Evolutionary conservation across 495 filamentous ascomycete genomes (phyloP).

Genomic region (Hyaloscypha variabilis): DNA sequence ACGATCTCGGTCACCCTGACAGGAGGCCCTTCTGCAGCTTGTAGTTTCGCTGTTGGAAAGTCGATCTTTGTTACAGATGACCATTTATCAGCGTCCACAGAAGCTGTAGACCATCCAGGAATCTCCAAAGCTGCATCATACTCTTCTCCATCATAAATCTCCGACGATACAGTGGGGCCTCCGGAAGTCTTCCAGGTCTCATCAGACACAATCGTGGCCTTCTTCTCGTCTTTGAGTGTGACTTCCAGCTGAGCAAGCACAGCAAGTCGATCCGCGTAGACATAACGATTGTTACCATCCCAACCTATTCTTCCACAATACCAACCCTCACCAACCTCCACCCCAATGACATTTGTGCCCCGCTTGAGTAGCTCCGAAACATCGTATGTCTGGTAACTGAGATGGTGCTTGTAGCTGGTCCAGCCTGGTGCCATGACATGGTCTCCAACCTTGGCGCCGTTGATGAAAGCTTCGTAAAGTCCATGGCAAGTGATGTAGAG

Average conservation of each 20-base stretch:
- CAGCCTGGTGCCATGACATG: conserved; percentile 52
- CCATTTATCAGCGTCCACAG: conserved; percentile 28
- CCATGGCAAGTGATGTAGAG: conserved; percentile 57
- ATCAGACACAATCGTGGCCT: conserved; percentile 41
- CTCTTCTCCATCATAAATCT: conserved; percentile 57
- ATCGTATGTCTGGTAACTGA: conserved; percentile 55
- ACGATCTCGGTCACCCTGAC: conserved; percentile 30
- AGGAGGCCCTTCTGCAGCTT: conserved; percentile 23
- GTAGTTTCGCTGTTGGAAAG: conserved; percentile 19
- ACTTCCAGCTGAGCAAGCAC: conserved; percentile 49
- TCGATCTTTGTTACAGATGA: conserved; percentile 6
- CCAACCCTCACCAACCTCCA: conserved; percentile 59
- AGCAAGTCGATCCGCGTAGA: conserved; percentile 51
- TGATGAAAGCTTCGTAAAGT: conserved; percentile 52
- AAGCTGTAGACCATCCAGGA: conserved; percentile 22
- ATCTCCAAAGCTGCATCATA: conserved; percentile 45
- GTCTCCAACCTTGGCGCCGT: conserved; percentile 52
- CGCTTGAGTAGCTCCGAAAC: conserved; percentile 39
- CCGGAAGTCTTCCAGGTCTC: conserved; percentile 43
- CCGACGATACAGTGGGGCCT: conserved; percentile 46
- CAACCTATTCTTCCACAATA: conserved; percentile 46
- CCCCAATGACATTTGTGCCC: conserved; percentile 47
- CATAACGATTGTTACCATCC: conserved; percentile 18
- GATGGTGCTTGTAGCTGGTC: conserved; percentile 53
- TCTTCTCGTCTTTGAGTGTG: conserved; percentile 30